These are phyloP conservation scores for Citrus mangshanensis DNA, from an alignment of 345 rosid species.

Conservation along the genomic window DNA sequence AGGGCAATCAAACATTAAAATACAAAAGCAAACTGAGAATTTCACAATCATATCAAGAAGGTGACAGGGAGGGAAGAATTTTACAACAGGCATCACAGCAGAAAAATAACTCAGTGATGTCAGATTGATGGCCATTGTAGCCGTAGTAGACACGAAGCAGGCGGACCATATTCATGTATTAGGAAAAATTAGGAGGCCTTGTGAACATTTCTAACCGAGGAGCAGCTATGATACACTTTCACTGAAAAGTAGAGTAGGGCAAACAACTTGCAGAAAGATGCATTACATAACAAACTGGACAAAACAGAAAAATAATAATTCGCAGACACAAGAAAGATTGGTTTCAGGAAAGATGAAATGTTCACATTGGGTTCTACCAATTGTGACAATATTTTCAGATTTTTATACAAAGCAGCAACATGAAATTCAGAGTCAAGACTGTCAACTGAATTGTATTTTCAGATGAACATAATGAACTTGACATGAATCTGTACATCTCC, in stretches of 20 bases:
- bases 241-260: conserved; percentile 5
- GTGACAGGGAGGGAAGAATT: not conserved
- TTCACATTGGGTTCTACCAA: conserved; percentile 52
- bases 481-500: conserved; percentile 57
- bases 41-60: not conserved
- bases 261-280: conserved; percentile 12
- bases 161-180: not conserved
- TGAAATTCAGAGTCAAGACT: conserved; percentile 34
- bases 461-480: conserved; percentile 32
- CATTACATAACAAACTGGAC: conserved; percentile 20
- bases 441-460: conserved; percentile 37
- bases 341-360: conserved; percentile 36
- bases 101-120: not conserved
- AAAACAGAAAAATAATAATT: conserved; percentile 2
- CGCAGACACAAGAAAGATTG: conserved; percentile 14
- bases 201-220: conserved; percentile 2
- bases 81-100: not conserved
- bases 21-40: not conserved
- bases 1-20: not conserved
- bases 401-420: conserved; percentile 48
- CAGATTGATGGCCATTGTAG: not conserved
- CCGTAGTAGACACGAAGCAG: not conserved
- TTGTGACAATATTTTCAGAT: conserved; percentile 45
- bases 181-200: not conserved
- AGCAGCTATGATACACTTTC: conserved; percentile 8